Evolutionary conservation across 2,329 filamentous ascomycete genomes (phyloP), one percentile per base, ranked within the genome.

Genomic region (Drechslerella coelobrocha): DNA sequence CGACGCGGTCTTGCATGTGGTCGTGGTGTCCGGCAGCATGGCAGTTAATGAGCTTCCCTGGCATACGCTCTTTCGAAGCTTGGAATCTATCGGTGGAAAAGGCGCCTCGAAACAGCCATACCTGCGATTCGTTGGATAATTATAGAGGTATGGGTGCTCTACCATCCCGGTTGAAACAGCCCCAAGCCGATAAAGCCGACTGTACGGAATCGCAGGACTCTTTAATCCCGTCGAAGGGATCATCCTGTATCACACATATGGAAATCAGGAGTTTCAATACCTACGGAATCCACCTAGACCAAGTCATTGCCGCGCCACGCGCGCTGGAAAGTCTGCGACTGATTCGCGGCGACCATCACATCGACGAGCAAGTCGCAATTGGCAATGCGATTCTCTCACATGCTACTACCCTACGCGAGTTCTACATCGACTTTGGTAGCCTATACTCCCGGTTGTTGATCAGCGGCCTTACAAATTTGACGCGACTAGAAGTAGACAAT

Each of bases 381-480:
- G 56, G 50, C 19, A 61, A 61, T n/a, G 63, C 63, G 1, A 60
- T 68, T 26, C 51, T 68, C 12, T 68, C 62, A 5, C 55, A 60
- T 14, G 56, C 62, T 1, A 39, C 50, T 5, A 51, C 48, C 2
- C 50, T 61, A 1, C 26, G 48, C 7, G 10, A 34, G 5, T 29
- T 61, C 24, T 54, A 68, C 34, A 54, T 68, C 45, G 62, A 68
- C 19, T 51, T 60, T 54, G 39, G 55, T 14, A 47, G 54, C n/a
- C n/a, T 61, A 17, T 55, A 68, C 24, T 34, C 21, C n/a, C 55
- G 54, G 24, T 23, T 60, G 5, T 17, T 66, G 2, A 55, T 68
- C 17, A 47, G 51, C 3, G 56, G 56, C n/a, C 27, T 68, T 19
- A 61, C 27, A 27, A 55, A 56, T 21, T 51, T 68, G 5, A 68